Evolutionary conservation across 441 rosid genomes (phyloP).

Genomic region (Eutrema salsugineum): DNA sequence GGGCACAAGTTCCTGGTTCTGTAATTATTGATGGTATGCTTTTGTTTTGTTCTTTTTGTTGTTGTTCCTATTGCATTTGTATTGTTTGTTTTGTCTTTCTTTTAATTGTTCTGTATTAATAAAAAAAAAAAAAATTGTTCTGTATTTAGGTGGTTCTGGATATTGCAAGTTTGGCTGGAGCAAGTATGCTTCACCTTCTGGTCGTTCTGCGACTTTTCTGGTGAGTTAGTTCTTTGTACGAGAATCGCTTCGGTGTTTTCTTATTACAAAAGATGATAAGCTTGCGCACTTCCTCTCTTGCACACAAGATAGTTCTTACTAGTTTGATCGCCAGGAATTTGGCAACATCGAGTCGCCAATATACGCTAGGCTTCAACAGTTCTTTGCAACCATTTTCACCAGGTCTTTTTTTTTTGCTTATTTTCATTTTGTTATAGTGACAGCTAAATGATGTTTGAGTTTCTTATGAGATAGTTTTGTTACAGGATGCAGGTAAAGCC

Average conservation of each 20-base stretch:
- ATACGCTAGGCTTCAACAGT: conserved; percentile 63
- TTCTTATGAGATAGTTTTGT: not conserved
- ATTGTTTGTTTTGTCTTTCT: not conserved
- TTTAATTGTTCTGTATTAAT: not conserved
- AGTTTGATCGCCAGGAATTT: conserved; percentile 61
- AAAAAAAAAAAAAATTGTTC: too few species aligned
- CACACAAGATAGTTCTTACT: conserved; percentile 26
- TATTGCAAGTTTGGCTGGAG: conserved; percentile 94
- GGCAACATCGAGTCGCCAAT: conserved; percentile 89
- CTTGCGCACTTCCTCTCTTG: not conserved
- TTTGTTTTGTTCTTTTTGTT: too few species aligned
- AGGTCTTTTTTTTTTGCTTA: conserved; percentile 39
- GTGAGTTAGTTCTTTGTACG: conserved; percentile 41
- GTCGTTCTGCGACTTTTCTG: conserved; percentile 77
- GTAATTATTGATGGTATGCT: conserved; percentile 73
- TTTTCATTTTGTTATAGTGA: not conserved
- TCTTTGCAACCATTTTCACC: conserved; percentile 65
- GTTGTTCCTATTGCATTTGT: not conserved
- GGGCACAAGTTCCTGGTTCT: conserved; percentile 64
- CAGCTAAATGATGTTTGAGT: conserved; percentile 6
- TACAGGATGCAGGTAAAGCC: conserved; percentile 87
- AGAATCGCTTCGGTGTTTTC: not conserved
- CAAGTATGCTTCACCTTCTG: conserved; percentile 70
- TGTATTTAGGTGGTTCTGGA: conserved; percentile 84
- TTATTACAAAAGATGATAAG: not conserved